phyloP scores from a whole-genome alignment of 2,329 filamentous ascomycete genomes.

The Aplosporella prunicola region DNA sequence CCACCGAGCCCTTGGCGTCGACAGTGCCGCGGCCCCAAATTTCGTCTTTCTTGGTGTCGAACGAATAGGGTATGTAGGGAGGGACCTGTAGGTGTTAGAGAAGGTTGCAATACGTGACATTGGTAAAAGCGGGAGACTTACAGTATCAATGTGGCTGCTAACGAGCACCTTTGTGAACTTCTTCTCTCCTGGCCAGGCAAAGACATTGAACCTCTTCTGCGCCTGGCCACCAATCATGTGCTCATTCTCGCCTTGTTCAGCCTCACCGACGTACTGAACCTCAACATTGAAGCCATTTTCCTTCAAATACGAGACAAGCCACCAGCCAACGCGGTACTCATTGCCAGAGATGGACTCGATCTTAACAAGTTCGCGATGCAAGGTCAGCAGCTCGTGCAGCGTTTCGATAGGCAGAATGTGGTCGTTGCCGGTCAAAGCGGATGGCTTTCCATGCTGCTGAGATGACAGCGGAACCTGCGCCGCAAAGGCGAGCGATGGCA shows the following conservation, averaged over 20 bases:
- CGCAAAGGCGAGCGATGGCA: not conserved
- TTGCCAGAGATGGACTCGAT: slow-evolving; percentile 62
- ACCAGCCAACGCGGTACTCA: slow-evolving; percentile 59
- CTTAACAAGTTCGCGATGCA: slow-evolving; percentile 68
- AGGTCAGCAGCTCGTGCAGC: slow-evolving; percentile 48
- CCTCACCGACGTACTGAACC: slow-evolving; percentile 39
- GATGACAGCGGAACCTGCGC: too few species aligned
- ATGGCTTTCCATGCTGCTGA: slow-evolving; percentile 1
- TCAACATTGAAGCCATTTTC: slow-evolving; percentile 53
- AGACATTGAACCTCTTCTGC: slow-evolving; percentile 59
- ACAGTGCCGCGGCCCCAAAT: slow-evolving; percentile 68
- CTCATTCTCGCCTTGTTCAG: not conserved
- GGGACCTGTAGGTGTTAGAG: slow-evolving; percentile 40
- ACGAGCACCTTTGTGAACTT: slow-evolving; percentile 53
- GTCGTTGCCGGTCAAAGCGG: not conserved
- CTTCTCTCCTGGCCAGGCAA: slow-evolving; percentile 51
- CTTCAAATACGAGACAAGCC: slow-evolving; percentile 58
- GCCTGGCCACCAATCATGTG: too few species aligned
- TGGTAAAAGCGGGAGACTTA: slow-evolving; percentile 9
- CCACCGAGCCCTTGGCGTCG: slow-evolving; percentile 50
- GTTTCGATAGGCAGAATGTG: slow-evolving; percentile 7
- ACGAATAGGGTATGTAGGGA: slow-evolving; percentile 59
- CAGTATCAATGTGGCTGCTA: slow-evolving; percentile 73
- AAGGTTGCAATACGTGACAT: not conserved
- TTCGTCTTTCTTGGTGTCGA: slow-evolving; percentile 37